Evolutionary conservation across 116 monocot species (phyloP).

Genomic region (Posidonia oceanica): DNA sequence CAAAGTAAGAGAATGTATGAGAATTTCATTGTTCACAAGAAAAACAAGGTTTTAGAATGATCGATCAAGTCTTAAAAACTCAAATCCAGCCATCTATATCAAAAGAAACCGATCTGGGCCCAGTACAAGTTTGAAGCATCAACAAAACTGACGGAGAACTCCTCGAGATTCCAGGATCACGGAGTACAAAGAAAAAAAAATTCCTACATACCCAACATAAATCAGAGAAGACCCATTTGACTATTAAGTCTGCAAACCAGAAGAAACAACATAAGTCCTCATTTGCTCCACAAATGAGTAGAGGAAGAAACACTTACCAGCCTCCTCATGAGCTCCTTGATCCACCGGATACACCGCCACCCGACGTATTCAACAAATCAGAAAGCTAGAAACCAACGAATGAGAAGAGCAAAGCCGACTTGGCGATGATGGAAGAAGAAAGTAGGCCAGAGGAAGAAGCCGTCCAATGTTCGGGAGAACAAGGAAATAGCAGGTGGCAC

Average conservation of each 20-base stretch:
- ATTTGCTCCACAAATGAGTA: background rate
- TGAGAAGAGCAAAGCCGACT: background rate
- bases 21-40: too few relatives aligned
- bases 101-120: too few relatives aligned
- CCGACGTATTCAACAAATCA: background rate
- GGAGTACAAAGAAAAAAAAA: too few relatives aligned
- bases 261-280: background rate
- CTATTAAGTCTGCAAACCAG: background rate
- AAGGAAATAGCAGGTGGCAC: background rate
- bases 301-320: background rate
- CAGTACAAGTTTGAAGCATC: too few relatives aligned
- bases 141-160: too few relatives aligned
- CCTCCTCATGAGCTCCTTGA: background rate
- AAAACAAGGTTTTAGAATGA: too few relatives aligned
- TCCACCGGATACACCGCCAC: background rate
- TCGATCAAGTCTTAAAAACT: too few relatives aligned
- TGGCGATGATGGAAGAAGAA: background rate
- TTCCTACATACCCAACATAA: background rate
- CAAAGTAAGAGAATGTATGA: too few relatives aligned
- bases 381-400: background rate
- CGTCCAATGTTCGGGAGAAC: background rate
- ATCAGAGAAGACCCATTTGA: background rate
- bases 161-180: too few relatives aligned
- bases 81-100: too few relatives aligned
- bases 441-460: background rate